A percentile compares a stretch with the other conserved stretches of the same genome.
Evolutionary conservation across 2,329 filamentous ascomycete genomes (phyloP).

Genomic region (Incumbomyces lentus): DNA sequence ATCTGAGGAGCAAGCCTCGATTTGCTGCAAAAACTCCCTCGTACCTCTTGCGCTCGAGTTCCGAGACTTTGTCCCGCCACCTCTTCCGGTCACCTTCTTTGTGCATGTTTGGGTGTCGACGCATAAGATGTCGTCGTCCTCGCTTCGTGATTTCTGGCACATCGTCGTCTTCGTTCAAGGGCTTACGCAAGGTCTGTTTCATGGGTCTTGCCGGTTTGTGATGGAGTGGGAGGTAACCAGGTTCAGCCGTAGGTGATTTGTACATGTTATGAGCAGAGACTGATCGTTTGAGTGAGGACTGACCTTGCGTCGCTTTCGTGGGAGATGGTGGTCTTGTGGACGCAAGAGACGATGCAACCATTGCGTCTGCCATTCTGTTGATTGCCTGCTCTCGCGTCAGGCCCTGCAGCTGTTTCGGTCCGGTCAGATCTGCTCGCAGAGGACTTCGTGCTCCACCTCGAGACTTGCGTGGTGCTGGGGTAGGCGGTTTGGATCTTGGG

Average conservation of each 20-base stretch:
- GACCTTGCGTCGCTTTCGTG: slow-evolving; percentile 17
- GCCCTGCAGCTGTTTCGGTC: slow-evolving; percentile 3
- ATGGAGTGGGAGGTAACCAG: background rate
- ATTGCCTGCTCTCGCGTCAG: slow-evolving; percentile 20
- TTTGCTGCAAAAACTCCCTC: slow-evolving; percentile 43
- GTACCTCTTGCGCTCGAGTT: slow-evolving; percentile 38
- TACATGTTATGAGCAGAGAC: background rate
- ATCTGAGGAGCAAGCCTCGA: slow-evolving; percentile 29
- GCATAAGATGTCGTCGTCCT: slow-evolving; percentile 27
- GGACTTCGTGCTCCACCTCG: background rate
- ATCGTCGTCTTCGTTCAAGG: slow-evolving; percentile 26
- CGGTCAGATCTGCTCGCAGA: background rate
- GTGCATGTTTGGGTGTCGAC: slow-evolving; percentile 39
- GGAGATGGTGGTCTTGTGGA: slow-evolving; percentile 29
- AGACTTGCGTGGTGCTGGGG: slow-evolving; percentile 3
- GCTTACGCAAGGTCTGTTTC: slow-evolving; percentile 33
- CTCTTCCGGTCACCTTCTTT: slow-evolving; percentile 38
- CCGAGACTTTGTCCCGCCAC: slow-evolving; percentile 35
- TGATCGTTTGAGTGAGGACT: slow-evolving; percentile 6
- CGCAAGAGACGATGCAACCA: slow-evolving; percentile 38
- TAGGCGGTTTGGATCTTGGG: background rate
- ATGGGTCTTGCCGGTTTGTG: slow-evolving; percentile 20
- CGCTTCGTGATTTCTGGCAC: slow-evolving; percentile 23
- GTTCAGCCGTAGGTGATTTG: background rate
- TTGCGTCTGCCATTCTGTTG: slow-evolving; percentile 35